Evolutionary conservation across 345 rosid genomes (phyloP).

Genomic region (Boechera retrofracta): DNA sequence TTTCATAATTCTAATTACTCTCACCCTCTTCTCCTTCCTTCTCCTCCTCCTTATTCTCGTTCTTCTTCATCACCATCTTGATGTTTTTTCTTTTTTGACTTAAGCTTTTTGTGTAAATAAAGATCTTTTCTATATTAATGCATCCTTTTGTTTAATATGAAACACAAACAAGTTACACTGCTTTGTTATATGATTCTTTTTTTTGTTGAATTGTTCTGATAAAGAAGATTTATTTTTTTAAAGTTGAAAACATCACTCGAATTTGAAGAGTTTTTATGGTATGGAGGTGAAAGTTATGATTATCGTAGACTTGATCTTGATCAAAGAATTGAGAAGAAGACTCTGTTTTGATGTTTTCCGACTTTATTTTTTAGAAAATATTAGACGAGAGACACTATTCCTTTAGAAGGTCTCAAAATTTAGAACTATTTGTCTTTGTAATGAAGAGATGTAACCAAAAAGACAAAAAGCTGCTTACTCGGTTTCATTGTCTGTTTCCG

Average conservation of each 20-base stretch:
- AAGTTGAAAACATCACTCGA: background rate
- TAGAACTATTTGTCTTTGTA: too few relatives aligned
- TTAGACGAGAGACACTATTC: background rate
- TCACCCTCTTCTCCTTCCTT: conserved; percentile 39
- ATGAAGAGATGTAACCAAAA: background rate
- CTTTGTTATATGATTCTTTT: background rate
- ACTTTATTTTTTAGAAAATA: background rate
- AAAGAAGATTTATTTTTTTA: too few relatives aligned
- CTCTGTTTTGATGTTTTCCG: background rate
- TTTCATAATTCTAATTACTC: conserved; percentile 48
- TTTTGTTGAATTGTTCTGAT: background rate
- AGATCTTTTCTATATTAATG: background rate
- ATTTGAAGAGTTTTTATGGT: background rate
- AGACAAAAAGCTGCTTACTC: background rate
- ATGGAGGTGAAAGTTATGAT: background rate
- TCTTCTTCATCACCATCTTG: background rate
- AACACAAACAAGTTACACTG: background rate
- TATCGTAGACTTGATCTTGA: background rate
- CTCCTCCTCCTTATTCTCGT: conserved; percentile 3
- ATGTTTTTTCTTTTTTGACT: conserved; percentile 4
- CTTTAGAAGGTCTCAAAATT: background rate
- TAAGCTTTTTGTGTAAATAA: background rate
- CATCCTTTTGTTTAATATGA: background rate
- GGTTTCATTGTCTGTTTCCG: background rate
- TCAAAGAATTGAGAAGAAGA: background rate